Base-by-base conservation (phyloP, 768 basidiomycete genomes). In the Trametes cingulata region DNA sequence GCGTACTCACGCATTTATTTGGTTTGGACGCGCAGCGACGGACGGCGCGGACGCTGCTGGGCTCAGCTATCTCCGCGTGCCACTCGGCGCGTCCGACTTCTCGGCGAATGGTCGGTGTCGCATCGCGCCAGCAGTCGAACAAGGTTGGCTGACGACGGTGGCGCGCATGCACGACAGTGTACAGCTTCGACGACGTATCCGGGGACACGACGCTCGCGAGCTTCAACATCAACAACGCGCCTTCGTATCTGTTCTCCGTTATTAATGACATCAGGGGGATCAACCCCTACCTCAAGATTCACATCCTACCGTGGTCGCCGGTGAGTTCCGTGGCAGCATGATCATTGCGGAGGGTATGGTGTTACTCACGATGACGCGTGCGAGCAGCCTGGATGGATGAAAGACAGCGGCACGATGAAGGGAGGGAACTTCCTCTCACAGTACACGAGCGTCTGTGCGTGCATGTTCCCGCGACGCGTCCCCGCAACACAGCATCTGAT, bases 311-410 rank as follows among this genome's bases (percentile, higher is more conserved):
- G 6, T 91, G 90, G 90, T 89, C 88, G 25, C 87, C 88, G 2
- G 89, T 89, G 68, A 61, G 81, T 73, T 36, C 40, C n/a, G 15
- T 25, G 29, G 22, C 22, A 15, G n/a, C n/a, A 13, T 14, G 13
- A 53, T 6, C 33, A 7, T 29, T 1, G 3, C 27, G 46, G 33
- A 7, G 33, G 17, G 25, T 0, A 52, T 35, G 3, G 20, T 29
- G 9, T 20, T 45, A 19, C 41, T 35, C 52, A 55, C 20, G 45
- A 33, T 37, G 45, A 15, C 27, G 9, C 10, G 9, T n/a, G 45
- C 22, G 22, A 22, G 10, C 40, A 90, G 88, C 90, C 90, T 10
- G 86, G 75, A 4, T 92, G 90, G 90, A 90, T 90, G 88, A 91
- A 91, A 71, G 76, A 74, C 48, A 83, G 79, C 57, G 79, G 78